Conservation (phyloP, 2,329 filamentous ascomycete species). For the Leptodontidium sp. region DNA sequence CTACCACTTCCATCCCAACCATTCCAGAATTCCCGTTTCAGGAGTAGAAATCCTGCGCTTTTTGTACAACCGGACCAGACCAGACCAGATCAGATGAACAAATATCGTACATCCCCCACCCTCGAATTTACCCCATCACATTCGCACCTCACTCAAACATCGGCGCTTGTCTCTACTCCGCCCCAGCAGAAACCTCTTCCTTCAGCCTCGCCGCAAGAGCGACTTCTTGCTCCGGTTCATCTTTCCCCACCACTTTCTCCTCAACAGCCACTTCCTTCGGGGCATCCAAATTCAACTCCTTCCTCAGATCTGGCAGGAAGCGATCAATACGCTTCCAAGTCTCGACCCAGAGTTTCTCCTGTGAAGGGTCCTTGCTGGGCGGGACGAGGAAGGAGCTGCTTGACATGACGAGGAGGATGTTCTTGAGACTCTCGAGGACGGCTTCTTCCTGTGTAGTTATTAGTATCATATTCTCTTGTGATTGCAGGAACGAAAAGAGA, state of each 20-base stretch:
- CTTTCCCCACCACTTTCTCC: conserved; percentile 19
- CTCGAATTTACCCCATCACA: not conserved
- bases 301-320: conserved; percentile 67
- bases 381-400: conserved; percentile 85
- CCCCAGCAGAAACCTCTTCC: conserved; percentile 3
- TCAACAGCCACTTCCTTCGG: conserved; percentile 32
- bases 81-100: conserved; percentile 8
- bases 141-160: no score
- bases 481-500: conserved; percentile 35
- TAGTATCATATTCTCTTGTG: conserved; percentile 19
- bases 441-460: conserved; percentile 77
- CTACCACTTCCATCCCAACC: not conserved
- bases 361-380: conserved; percentile 64
- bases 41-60: not conserved
- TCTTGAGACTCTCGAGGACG: conserved; percentile 94
- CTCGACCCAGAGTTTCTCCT: conserved; percentile 66
- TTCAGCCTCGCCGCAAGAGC: conserved; percentile 1
- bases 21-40: not conserved
- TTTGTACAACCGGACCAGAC: conserved; percentile 13
- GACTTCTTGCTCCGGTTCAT: not conserved
- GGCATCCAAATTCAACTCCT: conserved; percentile 63
- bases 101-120: conserved; percentile 2
- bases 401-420: conserved; percentile 94
- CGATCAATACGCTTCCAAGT: conserved; percentile 72
- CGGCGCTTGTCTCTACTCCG: not conserved